Evolutionary conservation across 2,329 filamentous ascomycete species (phyloP).

Genomic region (Cordyceps tenuipes): DNA sequence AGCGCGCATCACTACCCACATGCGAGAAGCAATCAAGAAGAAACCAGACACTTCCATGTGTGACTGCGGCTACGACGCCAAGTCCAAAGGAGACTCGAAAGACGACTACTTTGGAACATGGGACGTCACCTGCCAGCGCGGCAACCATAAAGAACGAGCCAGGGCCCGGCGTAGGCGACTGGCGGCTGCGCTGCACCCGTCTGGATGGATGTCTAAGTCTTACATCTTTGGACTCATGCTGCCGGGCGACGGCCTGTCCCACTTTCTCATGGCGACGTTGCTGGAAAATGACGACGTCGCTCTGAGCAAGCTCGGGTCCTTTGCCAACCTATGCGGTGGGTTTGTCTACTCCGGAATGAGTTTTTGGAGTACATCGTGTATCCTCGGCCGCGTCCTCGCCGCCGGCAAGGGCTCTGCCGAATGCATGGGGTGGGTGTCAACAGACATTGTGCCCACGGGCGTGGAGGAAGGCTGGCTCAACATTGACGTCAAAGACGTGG

Average conservation of each 20-base stretch:
- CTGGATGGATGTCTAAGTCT: conserved; percentile 60
- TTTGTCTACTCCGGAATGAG: conserved; percentile 57
- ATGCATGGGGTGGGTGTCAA: conserved; percentile 62
- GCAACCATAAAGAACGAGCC: conserved; percentile 21
- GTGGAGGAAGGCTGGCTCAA: conserved; percentile 50
- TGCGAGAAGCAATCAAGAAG: conserved; percentile 33
- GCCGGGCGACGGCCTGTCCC: conserved; percentile 53
- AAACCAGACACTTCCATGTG: conserved; percentile 16
- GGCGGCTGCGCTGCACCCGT: conserved; percentile 47
- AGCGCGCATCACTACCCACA: conserved; percentile 39
- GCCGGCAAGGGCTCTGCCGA: conserved; percentile 54
- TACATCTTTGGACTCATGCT: conserved; percentile 58
- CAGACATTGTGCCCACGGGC: conserved; percentile 45
- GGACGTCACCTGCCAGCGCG: conserved; percentile 27
- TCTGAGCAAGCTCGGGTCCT: conserved; percentile 47
- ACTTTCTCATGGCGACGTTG: conserved; percentile 58
- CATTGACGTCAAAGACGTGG: conserved; percentile 45
- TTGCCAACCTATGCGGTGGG: conserved; percentile 55
- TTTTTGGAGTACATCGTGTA: conserved; percentile 60
- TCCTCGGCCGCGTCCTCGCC: conserved; percentile 57
- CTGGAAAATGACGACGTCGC: conserved; percentile 56
- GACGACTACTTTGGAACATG: conserved; percentile 38
- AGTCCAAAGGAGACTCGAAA: conserved; percentile 12
- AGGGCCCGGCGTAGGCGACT: conserved; percentile 43
- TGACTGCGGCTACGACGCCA: conserved; percentile 1